These are phyloP conservation scores for Rhizophagus sp. DNA, from an alignment of 192 early-diverging fungal genomes.

Conservation along the genomic window DNA sequence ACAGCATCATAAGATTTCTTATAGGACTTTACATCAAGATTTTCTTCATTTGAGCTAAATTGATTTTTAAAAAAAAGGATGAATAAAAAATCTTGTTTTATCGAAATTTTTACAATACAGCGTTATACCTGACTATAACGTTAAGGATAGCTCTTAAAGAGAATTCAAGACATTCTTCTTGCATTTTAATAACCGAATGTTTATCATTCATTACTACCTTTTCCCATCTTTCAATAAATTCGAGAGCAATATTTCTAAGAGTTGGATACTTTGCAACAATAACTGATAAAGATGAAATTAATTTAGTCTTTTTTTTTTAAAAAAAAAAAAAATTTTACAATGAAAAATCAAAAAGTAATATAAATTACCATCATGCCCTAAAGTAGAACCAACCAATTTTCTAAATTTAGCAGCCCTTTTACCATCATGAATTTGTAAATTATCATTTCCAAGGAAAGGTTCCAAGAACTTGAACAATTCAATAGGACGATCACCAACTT, in stretches of 20 bases:
- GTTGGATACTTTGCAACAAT: neutral
- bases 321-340: neutral
- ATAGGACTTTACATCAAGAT: neutral
- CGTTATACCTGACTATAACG: neutral
- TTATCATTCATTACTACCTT: neutral
- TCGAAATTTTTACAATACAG: too few relatives aligned
- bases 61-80: neutral
- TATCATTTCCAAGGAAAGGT: constrained; percentile 2
- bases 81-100: neutral
- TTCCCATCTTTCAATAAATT: constrained; percentile 6
- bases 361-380: constrained; percentile 10
- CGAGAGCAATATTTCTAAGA: neutral
- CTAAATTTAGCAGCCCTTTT: neutral
- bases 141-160: neutral
- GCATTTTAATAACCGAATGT: neutral
- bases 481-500: constrained; percentile 1
- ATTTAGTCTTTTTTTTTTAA: neutral
- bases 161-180: constrained; percentile 1
- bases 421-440: constrained; percentile 11
- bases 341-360: neutral
- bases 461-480: constrained; percentile 11
- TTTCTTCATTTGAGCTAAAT: neutral
- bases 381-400: neutral
- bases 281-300: neutral
- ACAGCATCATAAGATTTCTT: neutral